Conservation (phyloP, 345 rosid genomes). For the Heritiera littoralis region DNA sequence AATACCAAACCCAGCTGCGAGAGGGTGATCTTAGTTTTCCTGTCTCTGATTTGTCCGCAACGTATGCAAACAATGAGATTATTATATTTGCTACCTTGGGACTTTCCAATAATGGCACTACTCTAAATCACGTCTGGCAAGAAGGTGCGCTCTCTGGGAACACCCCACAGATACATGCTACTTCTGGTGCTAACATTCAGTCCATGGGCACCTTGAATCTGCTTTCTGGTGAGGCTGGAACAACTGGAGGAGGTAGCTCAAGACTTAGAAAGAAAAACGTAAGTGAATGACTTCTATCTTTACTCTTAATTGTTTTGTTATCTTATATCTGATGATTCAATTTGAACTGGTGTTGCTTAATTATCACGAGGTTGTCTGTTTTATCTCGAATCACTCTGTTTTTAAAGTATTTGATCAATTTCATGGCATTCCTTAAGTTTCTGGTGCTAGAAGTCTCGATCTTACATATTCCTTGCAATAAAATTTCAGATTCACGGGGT, state of each 20-base stretch:
- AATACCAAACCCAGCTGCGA: conserved; percentile 49
- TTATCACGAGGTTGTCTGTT: neutral
- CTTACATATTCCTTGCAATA: neutral
- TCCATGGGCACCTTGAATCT: conserved; percentile 66
- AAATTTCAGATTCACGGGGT: conserved; percentile 75
- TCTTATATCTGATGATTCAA: neutral
- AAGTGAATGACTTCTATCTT: conserved; percentile 28
- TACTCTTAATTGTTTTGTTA: neutral
- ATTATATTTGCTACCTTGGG: conserved; percentile 64
- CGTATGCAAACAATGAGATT: conserved; percentile 56
- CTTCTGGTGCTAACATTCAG: conserved; percentile 55
- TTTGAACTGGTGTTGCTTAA: neutral
- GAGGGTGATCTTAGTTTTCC: conserved; percentile 65
- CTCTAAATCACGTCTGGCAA: conserved; percentile 83
- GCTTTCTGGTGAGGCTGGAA: conserved; percentile 52
- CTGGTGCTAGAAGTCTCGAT: neutral
- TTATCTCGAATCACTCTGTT: neutral
- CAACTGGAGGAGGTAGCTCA: conserved; percentile 45
- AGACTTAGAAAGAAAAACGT: conserved; percentile 58
- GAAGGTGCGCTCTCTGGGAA: conserved; percentile 61
- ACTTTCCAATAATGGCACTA: conserved; percentile 39
- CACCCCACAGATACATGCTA: conserved; percentile 42
- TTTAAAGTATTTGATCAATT: neutral
- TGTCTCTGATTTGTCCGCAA: conserved; percentile 61
- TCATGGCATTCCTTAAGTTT: neutral